phyloP scores from a whole-genome alignment of 1,284 basidiomycete species.

The Puccinia hordei region DNA sequence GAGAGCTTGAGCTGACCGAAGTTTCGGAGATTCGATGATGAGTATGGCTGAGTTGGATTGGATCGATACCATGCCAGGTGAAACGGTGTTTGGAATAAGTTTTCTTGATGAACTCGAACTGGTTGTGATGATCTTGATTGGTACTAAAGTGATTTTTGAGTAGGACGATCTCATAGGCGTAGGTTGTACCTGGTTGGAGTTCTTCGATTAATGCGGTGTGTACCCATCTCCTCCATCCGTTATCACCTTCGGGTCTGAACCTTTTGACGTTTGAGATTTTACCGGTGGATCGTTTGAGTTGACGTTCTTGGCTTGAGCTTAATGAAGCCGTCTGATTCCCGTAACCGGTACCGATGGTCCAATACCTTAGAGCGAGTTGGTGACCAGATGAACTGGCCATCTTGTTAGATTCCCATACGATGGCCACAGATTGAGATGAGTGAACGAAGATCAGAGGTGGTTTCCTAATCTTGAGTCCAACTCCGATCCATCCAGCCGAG shows the following conservation, averaged over 20 bases:
- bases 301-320: neutral
- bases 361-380: neutral
- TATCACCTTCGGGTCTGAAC: conserved; percentile 3
- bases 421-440: neutral
- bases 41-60: conserved; percentile 40
- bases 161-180: conserved; percentile 52
- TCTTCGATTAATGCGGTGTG: conserved; percentile 49
- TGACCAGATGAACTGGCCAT: too few species aligned
- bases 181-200: conserved; percentile 22
- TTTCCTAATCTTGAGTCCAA: neutral
- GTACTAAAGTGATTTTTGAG: neutral
- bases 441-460: neutral
- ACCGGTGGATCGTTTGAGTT: neutral
- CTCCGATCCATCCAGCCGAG: too few species aligned
- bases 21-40: neutral
- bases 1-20: conserved; percentile 8
- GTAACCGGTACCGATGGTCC: neutral
- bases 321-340: neutral
- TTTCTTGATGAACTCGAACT: conserved; percentile 4
- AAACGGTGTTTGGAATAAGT: conserved; percentile 22
- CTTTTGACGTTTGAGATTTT: neutral
- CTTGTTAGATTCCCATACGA: neutral
- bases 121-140: neutral
- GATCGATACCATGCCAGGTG: conserved; percentile 48
- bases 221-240: conserved; percentile 42